Percentiles rank a stretch among this genome's conserved stretches.
Evolutionary conservation across 352 stramenopile species (phyloP).

Genomic region (Globisporangium rhizosaccharum): DNA sequence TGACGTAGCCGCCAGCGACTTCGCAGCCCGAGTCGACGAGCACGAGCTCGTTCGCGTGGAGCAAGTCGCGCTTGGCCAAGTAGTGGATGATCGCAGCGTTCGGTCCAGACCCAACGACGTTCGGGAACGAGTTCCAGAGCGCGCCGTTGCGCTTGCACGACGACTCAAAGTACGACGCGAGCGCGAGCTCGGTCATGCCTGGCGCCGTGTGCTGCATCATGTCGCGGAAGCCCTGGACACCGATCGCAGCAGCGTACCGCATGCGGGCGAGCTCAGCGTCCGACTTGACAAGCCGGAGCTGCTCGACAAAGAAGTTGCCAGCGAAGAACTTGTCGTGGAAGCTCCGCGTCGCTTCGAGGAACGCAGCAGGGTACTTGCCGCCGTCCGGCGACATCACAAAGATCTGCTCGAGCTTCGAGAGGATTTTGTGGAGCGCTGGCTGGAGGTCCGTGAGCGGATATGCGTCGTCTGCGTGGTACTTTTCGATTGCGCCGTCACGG

Average conservation of each 20-base stretch:
- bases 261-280: constrained; percentile 70
- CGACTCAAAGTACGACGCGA: constrained; percentile 64
- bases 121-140: constrained; percentile 77
- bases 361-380: constrained; percentile 42
- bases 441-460: constrained; percentile 61
- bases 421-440: constrained; percentile 39
- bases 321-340: constrained; percentile 70
- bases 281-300: constrained; percentile 71
- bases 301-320: constrained; percentile 71
- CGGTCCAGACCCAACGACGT: constrained; percentile 66
- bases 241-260: constrained; percentile 68
- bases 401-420: constrained; percentile 54
- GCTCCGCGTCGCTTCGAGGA: constrained; percentile 49
- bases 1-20: constrained; percentile 71
- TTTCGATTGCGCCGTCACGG: constrained; percentile 49
- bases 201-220: constrained; percentile 68
- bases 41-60: constrained; percentile 63
- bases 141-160: constrained; percentile 72
- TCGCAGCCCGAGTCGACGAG: constrained; percentile 83
- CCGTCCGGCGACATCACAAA: constrained; percentile 65
- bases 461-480: constrained; percentile 60
- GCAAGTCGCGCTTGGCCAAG: constrained; percentile 59
- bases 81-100: constrained; percentile 87
- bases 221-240: constrained; percentile 53
- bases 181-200: constrained; percentile 66